Evolutionary conservation across 257 asterid species (phyloP).

Genomic region (Schizonepeta tenuifolia): DNA sequence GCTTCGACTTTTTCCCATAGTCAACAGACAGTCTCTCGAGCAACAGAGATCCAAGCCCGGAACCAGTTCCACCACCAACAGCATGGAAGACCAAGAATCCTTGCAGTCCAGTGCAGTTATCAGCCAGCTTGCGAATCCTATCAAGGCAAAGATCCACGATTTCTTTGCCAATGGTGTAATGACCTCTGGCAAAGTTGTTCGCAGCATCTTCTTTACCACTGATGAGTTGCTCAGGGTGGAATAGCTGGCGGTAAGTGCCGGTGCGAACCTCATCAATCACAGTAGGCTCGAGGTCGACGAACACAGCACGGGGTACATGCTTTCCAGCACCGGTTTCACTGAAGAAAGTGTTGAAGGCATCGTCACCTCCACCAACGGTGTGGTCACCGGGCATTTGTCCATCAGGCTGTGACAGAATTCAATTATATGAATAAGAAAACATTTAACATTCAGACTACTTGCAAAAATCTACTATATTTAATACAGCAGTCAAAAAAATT

Average conservation of each 20-base stretch:
- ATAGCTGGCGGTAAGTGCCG: conserved; percentile 85
- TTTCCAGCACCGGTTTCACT: conserved; percentile 97
- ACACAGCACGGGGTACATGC: conserved; percentile 94
- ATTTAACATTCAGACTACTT: neutral
- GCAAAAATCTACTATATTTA: no score
- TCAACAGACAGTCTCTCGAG: conserved; percentile 94
- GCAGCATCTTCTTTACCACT: conserved; percentile 97
- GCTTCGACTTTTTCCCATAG: conserved; percentile 83
- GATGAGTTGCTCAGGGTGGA: conserved; percentile 95
- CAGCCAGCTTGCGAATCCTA: conserved; percentile 92
- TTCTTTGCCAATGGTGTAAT: conserved; percentile 90
- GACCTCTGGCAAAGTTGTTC: conserved; percentile 94
- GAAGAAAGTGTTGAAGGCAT: conserved; percentile 94
- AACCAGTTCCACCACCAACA: conserved; percentile 98
- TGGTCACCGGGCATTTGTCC: conserved; percentile 89
- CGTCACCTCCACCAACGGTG: conserved; percentile 95
- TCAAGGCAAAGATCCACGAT: conserved; percentile 91
- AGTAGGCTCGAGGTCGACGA: conserved; percentile 93
- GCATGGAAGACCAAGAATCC: conserved; percentile 95
- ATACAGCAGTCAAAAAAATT: neutral
- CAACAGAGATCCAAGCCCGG: conserved; percentile 86
- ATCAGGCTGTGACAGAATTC: conserved; percentile 60
- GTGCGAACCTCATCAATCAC: conserved; percentile 94
- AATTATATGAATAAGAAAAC: neutral
- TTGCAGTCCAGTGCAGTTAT: conserved; percentile 90